Conservation (phyloP, 345 rosid genomes). For the Lepidium aucheri region DNA sequence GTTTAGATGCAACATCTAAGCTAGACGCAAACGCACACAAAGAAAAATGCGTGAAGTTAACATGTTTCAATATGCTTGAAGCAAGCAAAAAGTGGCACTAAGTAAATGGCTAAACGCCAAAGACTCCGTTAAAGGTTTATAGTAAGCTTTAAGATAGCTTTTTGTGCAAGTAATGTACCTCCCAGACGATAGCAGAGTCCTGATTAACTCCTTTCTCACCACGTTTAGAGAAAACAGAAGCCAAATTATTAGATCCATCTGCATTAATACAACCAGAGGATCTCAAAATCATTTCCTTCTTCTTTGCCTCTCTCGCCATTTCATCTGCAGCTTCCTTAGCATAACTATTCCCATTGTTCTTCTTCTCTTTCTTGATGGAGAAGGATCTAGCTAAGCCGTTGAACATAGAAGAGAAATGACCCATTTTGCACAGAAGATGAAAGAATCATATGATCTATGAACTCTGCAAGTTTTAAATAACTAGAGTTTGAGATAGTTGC, state of each 20-base stretch:
- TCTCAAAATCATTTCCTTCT: slow-evolving; percentile 55
- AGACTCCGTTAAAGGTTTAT: not conserved
- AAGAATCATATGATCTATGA: not conserved
- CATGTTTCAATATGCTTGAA: not conserved
- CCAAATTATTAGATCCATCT: slow-evolving; percentile 54
- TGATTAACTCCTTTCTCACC: slow-evolving; percentile 89
- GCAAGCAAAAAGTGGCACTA: not conserved
- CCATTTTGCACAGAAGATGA: slow-evolving; percentile 35
- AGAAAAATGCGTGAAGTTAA: not conserved
- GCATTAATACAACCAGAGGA: slow-evolving; percentile 65
- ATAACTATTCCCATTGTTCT: slow-evolving; percentile 33
- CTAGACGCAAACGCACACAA: not conserved
- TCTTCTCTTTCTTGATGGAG: slow-evolving; percentile 41
- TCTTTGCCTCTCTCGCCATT: slow-evolving; percentile 77
- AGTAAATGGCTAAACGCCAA: not conserved
- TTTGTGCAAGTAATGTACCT: slow-evolving; percentile 39
- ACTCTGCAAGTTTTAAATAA: slow-evolving; percentile 1
- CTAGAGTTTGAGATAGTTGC: slow-evolving; percentile 13
- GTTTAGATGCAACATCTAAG: not conserved
- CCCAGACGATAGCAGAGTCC: slow-evolving; percentile 90
- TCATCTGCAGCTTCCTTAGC: slow-evolving; percentile 54
- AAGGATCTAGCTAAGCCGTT: slow-evolving; percentile 61
- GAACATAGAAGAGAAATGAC: slow-evolving; percentile 77
- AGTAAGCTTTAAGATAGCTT: not conserved
- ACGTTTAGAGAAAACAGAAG: slow-evolving; percentile 68